phyloP scores from a whole-genome alignment of 495 filamentous ascomycete species.

The Hypoxylon lienhwacheense region DNA sequence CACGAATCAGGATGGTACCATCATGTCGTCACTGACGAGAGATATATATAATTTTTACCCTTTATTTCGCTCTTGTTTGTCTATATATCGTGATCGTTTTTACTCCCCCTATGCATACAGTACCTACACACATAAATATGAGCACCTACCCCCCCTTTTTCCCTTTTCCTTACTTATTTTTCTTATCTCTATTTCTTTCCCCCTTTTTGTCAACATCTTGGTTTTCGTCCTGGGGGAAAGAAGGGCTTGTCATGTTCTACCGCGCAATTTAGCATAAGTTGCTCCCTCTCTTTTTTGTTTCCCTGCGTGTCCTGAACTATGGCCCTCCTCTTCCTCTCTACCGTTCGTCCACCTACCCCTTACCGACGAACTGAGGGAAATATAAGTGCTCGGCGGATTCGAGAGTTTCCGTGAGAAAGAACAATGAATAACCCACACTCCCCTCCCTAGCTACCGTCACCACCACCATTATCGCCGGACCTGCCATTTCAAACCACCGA shows the following conservation, averaged over 20 bases:
- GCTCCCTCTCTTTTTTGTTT: background rate
- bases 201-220: slow-evolving; percentile 15
- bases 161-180: slow-evolving; percentile 9
- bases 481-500: slow-evolving; percentile 21
- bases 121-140: slow-evolving; percentile 25
- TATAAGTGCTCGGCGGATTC: no score
- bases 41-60: slow-evolving; percentile 12
- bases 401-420: no score
- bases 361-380: slow-evolving; percentile 13
- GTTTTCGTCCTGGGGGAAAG: slow-evolving; percentile 29
- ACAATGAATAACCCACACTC: no score
- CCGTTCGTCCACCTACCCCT: background rate
- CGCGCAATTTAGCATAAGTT: background rate
- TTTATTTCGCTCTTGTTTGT: slow-evolving; percentile 4
- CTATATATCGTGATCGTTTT: background rate
- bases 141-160: slow-evolving; percentile 7
- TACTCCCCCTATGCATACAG: background rate
- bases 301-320: no score
- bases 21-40: slow-evolving; percentile 32
- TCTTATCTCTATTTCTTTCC: no score
- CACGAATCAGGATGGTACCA: slow-evolving; percentile 28
- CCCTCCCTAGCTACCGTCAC: background rate
- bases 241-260: slow-evolving; percentile 12
- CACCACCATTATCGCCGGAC: no score
- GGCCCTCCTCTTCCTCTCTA: background rate